phyloP scores from a whole-genome alignment of 2,329 filamentous ascomycete species.

The Plenodomus tracheiphilus region DNA sequence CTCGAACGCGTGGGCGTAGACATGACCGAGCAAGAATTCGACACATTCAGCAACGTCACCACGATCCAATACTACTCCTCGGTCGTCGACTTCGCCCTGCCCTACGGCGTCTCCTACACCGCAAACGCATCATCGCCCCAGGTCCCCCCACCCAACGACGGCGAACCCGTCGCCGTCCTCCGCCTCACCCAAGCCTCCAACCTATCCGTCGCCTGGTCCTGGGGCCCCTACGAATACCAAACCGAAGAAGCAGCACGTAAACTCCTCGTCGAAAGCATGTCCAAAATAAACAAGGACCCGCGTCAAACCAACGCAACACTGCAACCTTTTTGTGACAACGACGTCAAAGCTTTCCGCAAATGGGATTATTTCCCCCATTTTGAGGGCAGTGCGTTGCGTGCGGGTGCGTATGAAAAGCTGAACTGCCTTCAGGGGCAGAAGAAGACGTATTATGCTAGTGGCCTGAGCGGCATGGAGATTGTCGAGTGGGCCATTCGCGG shows the following conservation, averaged over 20 bases:
- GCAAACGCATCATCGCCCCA: slow-evolving; percentile 24
- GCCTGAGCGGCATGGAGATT: slow-evolving; percentile 43
- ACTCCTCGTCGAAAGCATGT: slow-evolving; percentile 36
- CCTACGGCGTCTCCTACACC: slow-evolving; percentile 44
- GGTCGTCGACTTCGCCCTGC: slow-evolving; percentile 37
- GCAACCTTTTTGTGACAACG: slow-evolving; percentile 20
- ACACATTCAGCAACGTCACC: slow-evolving; percentile 37
- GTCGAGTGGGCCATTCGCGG: slow-evolving; percentile 43
- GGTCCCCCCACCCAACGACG: slow-evolving; percentile 38
- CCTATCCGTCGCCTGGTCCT: slow-evolving; percentile 42
- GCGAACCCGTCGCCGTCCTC: slow-evolving; percentile 41
- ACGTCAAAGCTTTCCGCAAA: slow-evolving; percentile 42
- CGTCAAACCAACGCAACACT: slow-evolving; percentile 30
- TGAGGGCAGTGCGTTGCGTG: slow-evolving; percentile 26
- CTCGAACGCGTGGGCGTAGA: slow-evolving; percentile 39
- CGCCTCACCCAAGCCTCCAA: slow-evolving; percentile 33
- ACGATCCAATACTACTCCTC: slow-evolving; percentile 44
- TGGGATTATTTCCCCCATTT: slow-evolving; percentile 48
- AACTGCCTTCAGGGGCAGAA: slow-evolving; percentile 42
- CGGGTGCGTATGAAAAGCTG: slow-evolving; percentile 36
- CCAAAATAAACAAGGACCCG: slow-evolving; percentile 43
- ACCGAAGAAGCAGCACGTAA: slow-evolving; percentile 28
- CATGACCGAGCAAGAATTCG: slow-evolving; percentile 36
- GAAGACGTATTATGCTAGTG: slow-evolving; percentile 44
- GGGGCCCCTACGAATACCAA: slow-evolving; percentile 42